phyloP scores from a whole-genome alignment of 2,329 filamentous ascomycete genomes.

The Myriosclerotinia curreyana region DNA sequence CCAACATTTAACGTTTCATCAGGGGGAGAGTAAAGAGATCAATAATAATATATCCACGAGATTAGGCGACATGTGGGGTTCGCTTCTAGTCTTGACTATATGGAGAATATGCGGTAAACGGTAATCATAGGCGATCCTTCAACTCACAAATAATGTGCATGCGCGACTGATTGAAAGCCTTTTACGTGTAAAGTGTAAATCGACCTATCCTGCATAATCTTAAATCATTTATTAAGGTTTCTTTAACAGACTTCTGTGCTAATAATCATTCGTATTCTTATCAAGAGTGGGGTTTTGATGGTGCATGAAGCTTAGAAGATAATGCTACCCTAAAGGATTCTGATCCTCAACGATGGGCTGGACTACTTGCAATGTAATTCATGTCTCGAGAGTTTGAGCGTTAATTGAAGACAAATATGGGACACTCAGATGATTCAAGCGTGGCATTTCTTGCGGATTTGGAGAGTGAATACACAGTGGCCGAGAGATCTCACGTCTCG shows the following conservation, averaged over 20 bases:
- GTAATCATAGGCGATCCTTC: not conserved
- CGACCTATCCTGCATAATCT: not conserved
- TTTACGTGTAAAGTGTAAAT: conserved; percentile 5
- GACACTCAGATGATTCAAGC: conserved; percentile 15
- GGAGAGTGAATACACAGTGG: not conserved
- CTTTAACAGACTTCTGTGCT: no score
- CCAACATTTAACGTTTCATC: no score
- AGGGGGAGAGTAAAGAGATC: no score
- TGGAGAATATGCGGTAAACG: conserved; percentile 6
- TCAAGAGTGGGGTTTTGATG: not conserved
- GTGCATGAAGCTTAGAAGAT: not conserved
- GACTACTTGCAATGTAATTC: not conserved
- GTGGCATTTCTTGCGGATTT: conserved; percentile 10
- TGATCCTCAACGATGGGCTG: not conserved
- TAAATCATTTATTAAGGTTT: no score
- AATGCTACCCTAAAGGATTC: not conserved
- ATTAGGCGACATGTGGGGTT: not conserved
- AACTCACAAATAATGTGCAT: conserved; percentile 12
- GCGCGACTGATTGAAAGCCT: not conserved
- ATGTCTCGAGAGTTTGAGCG: not conserved
- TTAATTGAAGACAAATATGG: not conserved
- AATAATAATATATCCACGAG: not conserved
- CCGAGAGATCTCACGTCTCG: not conserved
- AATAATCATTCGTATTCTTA: conserved; percentile 4
- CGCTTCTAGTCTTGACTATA: not conserved